These are phyloP conservation scores for Priceomyces medius DNA, from an alignment of 805 yeast species.

Conservation along the genomic window DNA sequence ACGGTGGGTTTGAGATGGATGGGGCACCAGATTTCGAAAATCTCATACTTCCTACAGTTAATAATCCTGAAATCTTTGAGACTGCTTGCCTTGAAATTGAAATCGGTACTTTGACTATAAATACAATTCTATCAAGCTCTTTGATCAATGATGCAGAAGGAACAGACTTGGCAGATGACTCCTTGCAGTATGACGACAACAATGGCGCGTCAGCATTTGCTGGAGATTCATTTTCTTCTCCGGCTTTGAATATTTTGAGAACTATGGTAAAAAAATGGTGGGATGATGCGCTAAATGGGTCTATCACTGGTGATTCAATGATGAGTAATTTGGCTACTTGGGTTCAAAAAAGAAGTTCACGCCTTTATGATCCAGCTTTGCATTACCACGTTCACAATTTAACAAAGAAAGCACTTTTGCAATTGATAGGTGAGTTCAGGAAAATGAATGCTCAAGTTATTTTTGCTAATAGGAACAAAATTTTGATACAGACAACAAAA, in stretches of 20 bases:
- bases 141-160: slow-evolving; percentile 88
- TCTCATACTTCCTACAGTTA: slow-evolving; percentile 66
- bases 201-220: slow-evolving; percentile 56
- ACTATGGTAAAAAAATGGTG: slow-evolving; percentile 85
- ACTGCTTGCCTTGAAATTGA: slow-evolving; percentile 77
- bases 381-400: slow-evolving; percentile 86
- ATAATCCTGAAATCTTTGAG: slow-evolving; percentile 75
- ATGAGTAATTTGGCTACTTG: slow-evolving; percentile 79
- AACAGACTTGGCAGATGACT: slow-evolving; percentile 61
- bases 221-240: slow-evolving; percentile 77
- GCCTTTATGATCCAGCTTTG: slow-evolving; percentile 71
- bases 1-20: slow-evolving; percentile 78
- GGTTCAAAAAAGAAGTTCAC: slow-evolving; percentile 77
- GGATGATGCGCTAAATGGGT: slow-evolving; percentile 76
- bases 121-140: slow-evolving; percentile 82
- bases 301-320: slow-evolving; percentile 75
- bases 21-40: slow-evolving; percentile 53
- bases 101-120: slow-evolving; percentile 76
- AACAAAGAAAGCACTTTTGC: slow-evolving; percentile 77
- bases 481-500: slow-evolving; percentile 73
- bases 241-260: slow-evolving; percentile 70
- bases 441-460: slow-evolving; percentile 77
- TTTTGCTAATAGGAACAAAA: slow-evolving; percentile 74
- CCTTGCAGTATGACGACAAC: slow-evolving; percentile 29
- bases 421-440: slow-evolving; percentile 74